These are phyloP conservation scores for Iris pallida DNA, from an alignment of 116 monocot species.

Conservation along the genomic window DNA sequence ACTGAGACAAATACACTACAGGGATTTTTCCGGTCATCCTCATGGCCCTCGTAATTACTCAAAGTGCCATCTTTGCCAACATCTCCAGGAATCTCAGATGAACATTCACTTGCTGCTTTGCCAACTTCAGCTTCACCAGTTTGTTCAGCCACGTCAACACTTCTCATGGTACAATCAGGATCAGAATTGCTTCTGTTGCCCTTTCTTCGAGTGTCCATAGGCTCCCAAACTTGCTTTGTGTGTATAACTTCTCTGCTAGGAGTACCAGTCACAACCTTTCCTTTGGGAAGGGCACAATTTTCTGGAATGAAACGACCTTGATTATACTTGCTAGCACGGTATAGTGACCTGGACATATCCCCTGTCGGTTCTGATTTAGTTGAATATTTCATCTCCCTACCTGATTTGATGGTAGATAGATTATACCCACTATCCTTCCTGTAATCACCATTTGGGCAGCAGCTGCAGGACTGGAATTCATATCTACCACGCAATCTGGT, in stretches of 20 bases:
- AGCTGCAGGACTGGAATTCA: slow-evolving; percentile 42
- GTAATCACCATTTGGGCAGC: slow-evolving; percentile 30
- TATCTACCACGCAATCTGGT: slow-evolving; percentile 34
- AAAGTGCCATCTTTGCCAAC: slow-evolving; percentile 2
- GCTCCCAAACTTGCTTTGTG: slow-evolving; percentile 88
- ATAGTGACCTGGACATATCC: slow-evolving; percentile 21
- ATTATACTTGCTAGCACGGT: slow-evolving; percentile 34
- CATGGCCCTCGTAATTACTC: neutral
- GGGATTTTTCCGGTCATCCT: slow-evolving; percentile 9
- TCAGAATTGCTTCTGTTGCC: slow-evolving; percentile 28
- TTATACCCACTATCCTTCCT: slow-evolving; percentile 25
- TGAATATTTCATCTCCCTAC: slow-evolving; percentile 28
- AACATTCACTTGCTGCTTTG: slow-evolving; percentile 16
- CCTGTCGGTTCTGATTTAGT: slow-evolving; percentile 21
- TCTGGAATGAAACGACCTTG: slow-evolving; percentile 24
- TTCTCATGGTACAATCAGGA: slow-evolving; percentile 15
- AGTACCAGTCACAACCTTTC: slow-evolving; percentile 24
- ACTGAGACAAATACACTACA: slow-evolving; percentile 11
- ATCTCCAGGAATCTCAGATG: slow-evolving; percentile 12
- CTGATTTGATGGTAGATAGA: slow-evolving; percentile 17
- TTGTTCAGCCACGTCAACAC: slow-evolving; percentile 13
- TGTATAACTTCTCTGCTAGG: slow-evolving; percentile 16
- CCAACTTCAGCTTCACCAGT: slow-evolving; percentile 10
- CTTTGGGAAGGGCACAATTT: slow-evolving; percentile 25
- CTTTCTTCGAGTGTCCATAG: slow-evolving; percentile 59